Evolutionary conservation across 2,329 filamentous ascomycete genomes (phyloP).

Genomic region (Alternaria sp.): DNA sequence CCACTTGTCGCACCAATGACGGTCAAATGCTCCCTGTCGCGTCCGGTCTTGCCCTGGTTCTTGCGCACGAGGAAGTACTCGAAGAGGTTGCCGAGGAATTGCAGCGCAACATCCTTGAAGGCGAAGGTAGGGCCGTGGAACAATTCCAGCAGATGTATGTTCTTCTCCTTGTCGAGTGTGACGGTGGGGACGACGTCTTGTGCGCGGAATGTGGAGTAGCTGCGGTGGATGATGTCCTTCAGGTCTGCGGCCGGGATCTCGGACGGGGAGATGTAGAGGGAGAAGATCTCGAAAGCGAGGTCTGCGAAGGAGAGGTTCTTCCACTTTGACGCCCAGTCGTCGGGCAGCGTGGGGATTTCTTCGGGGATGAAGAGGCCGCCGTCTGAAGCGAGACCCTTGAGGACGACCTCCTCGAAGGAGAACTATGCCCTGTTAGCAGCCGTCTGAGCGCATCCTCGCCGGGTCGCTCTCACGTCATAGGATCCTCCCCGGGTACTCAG

Average conservation of each 20-base stretch:
- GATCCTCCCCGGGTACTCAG: constrained; percentile 68
- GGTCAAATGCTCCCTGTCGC: constrained; percentile 61
- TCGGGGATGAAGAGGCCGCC: constrained; percentile 91
- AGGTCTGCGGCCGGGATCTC: constrained; percentile 85
- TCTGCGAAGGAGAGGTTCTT: constrained; percentile 79
- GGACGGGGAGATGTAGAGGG: constrained; percentile 80
- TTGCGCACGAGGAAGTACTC: constrained; percentile 82
- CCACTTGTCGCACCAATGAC: constrained; percentile 52
- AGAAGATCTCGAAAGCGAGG: constrained; percentile 83
- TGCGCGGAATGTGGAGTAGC: constrained; percentile 87
- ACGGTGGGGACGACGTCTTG: constrained; percentile 79
- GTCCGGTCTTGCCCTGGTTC: constrained; percentile 71
- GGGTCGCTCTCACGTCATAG: constrained; percentile 59
- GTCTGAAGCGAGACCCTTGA: constrained; percentile 86
- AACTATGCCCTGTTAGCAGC: constrained; percentile 60
- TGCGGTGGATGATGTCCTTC: constrained; percentile 79
- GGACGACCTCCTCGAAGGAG: constrained; percentile 88
- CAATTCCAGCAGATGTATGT: constrained; percentile 86
- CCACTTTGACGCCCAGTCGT: constrained; percentile 73
- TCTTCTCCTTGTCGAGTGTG: constrained; percentile 72
- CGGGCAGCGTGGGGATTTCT: constrained; percentile 70
- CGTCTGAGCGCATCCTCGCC: constrained; percentile 3
- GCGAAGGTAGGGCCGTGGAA: constrained; percentile 96
- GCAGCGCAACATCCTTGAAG: constrained; percentile 90
- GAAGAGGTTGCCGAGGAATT: constrained; percentile 95